These are phyloP conservation scores for Aspergillus biplanus DNA, from an alignment of 495 filamentous ascomycete species.

Conservation along the genomic window DNA sequence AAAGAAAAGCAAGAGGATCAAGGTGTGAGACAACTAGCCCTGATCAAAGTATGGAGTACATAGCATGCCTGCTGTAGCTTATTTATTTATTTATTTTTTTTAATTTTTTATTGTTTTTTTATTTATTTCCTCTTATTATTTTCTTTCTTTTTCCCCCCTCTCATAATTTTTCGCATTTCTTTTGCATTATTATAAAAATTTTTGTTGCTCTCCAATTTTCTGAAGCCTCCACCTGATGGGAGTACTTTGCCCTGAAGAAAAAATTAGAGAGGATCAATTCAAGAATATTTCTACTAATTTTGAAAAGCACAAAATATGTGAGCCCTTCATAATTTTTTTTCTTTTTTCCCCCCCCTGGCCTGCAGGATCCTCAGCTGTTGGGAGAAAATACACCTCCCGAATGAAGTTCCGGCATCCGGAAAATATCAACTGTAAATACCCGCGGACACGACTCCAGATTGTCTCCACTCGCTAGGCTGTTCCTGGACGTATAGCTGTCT, in stretches of 20 bases:
- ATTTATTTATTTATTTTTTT: neutral
- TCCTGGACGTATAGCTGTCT: conserved; percentile 33
- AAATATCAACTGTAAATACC: conserved; percentile 38
- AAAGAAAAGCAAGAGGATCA: neutral
- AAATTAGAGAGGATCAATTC: too few species aligned
- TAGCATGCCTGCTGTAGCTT: neutral
- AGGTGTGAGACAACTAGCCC: neutral
- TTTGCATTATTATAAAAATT: neutral
- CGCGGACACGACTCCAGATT: conserved; percentile 46
- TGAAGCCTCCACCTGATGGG: neutral
- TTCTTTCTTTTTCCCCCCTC: neutral
- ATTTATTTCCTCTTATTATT: neutral
- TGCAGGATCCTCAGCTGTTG: conserved; percentile 12
- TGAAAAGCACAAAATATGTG: too few species aligned
- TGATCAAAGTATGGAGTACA: neutral
- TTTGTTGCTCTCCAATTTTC: neutral
- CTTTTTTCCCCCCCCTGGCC: neutral
- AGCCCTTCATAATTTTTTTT: too few species aligned
- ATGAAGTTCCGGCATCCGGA: conserved; percentile 25
- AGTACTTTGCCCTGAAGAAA: neutral
- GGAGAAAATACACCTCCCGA: conserved; percentile 14
- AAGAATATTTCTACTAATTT: too few species aligned
- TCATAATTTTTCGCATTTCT: neutral
- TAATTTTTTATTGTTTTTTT: neutral
- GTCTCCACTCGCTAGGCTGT: conserved; percentile 44